Percentiles rank a stretch among this genome's conserved stretches.
phyloP scores from a whole-genome alignment of 2,329 filamentous ascomycete species.

The Ophiocordyceps sinensis region DNA sequence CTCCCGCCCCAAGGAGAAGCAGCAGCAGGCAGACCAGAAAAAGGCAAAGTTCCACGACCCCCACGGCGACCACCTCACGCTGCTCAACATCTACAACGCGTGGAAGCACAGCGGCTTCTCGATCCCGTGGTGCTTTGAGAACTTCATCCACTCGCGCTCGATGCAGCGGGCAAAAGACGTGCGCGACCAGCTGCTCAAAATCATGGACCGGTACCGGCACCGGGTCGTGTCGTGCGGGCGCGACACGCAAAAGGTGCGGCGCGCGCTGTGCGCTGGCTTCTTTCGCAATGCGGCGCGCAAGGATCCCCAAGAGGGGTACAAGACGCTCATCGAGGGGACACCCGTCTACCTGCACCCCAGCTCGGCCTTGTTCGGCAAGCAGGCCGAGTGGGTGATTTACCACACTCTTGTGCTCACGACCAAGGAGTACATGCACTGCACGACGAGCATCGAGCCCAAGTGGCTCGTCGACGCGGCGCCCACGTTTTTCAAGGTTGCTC shows the following conservation, averaged over 20 bases:
- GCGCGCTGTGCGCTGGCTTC: slow-evolving; percentile 83
- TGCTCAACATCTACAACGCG: slow-evolving; percentile 93
- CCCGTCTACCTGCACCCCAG: slow-evolving; percentile 90
- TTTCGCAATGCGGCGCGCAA: slow-evolving; percentile 93
- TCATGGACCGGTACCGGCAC: slow-evolving; percentile 86
- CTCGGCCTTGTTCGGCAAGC: slow-evolving; percentile 86
- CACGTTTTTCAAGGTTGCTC: slow-evolving; percentile 95
- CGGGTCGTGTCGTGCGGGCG: slow-evolving; percentile 71
- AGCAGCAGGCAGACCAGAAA: slow-evolving; percentile 90
- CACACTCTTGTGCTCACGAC: slow-evolving; percentile 82
- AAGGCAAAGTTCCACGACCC: slow-evolving; percentile 96
- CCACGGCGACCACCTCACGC: slow-evolving; percentile 81
- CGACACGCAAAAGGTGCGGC: slow-evolving; percentile 73
- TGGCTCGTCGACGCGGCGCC: slow-evolving; percentile 92
- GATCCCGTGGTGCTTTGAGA: slow-evolving; percentile 90
- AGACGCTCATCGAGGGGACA: slow-evolving; percentile 89
- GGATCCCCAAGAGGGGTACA: slow-evolving; percentile 92
- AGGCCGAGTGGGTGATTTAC: slow-evolving; percentile 92
- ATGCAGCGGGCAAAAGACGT: slow-evolving; percentile 89
- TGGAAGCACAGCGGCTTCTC: slow-evolving; percentile 80
- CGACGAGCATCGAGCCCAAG: slow-evolving; percentile 86
- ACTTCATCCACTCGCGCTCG: slow-evolving; percentile 85
- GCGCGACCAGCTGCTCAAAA: slow-evolving; percentile 77
- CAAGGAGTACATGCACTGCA: slow-evolving; percentile 96
- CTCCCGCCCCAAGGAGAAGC: slow-evolving; percentile 94